Base-by-base conservation (phyloP, 805 yeast genomes). In the Zygosaccharomyces bailii region DNA sequence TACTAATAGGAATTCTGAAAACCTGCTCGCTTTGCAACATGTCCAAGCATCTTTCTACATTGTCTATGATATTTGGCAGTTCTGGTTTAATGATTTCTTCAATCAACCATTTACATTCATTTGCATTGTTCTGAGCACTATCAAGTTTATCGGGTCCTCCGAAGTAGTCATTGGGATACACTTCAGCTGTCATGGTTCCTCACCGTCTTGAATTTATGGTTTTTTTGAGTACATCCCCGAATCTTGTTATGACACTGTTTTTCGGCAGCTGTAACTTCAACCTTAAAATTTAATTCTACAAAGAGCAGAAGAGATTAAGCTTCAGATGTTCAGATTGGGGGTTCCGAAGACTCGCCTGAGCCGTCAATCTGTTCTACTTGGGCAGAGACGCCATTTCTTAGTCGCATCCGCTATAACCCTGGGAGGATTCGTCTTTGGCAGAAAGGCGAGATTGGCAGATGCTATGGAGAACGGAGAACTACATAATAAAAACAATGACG, bases 371-470 rank as follows among this genome's bases (percentile, higher is more conserved):
- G 14, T 33, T n/a, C 24, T 20, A 34, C 19, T 30, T 34, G 44
- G 43, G 25, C 53, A 46, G 35, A 42, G 44, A 34, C 47, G 53
- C 17, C 51, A 48, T 21, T 44, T 53, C 6, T 17, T 51, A 9
- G 32, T 47, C 11, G 53, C 47, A 17, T 36, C 51, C 7, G 52
- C 46, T 9, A 30, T 44, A 14, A 45, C 59, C 2, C 27, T 58
- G 21, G 58, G 57, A 4, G 42, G 52, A 20, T 46, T 63, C 18
- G 21, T 67, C 2, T 52, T 66, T 40, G 66, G 74, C 18, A 66
- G 74, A 43, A 73, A 75, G 37, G 76, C 80, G 29, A 55, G 68
- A 33, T 63, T 82, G 40, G 91, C 89, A 1, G 73, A 80, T 49
- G 63, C 76, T 44, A 76, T 84, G 78, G 84, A 50, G 41, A 53